Base-by-base conservation (phyloP, 208 protist genomes). In the Sergeia podlipaevii region DNA sequence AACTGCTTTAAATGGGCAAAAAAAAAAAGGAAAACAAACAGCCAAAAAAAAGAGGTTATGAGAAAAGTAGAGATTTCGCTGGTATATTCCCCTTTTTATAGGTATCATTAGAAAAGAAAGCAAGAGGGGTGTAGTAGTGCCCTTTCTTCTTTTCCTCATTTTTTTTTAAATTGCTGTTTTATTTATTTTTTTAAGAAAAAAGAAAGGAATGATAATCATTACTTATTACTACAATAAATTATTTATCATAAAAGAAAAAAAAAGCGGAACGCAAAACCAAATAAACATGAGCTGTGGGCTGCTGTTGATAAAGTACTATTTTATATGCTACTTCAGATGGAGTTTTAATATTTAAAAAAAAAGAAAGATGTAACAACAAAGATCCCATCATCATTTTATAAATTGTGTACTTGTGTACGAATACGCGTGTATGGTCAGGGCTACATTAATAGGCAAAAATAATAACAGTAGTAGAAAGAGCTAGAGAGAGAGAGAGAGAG, bases 141-240 rank as follows among this genome's bases (percentile, higher is more conserved):
- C 10, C n/a, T 3, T 18, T 27, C 26, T 53, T 49, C 21, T 5
- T 61, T 23, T 6, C 49, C 18, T 23, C 26, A 3, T 15, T 63
- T 3, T 54, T 63, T 62, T 27, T 51, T 62, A 28, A 27, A 20
- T 23, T 20, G 4, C 4, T 60, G n/a, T 33, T 42, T 3, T 46
- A 4, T 37, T 47, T 27, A 37, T 45, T 10, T 8, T 17, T 38
- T 3, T 49, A 11, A 32, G 20, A 7, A 27, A 60, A 46, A 29
- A 0, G 60, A 39, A 44, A 47, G 45, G 8, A 63, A 69, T 30
- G 47, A 42, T n/a, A 56, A 63, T 4, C 11, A 44, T 59, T n/a
- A 59, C 15, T 44, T n/a, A 18, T 23, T 32, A 23, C n/a, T 11
- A 50, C 26, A 47, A 48, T 18, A 30, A 4, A 34, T 15, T 27